Base-by-base conservation (phyloP, 1,284 basidiomycete species). In the Microbotryum scabiosae region DNA sequence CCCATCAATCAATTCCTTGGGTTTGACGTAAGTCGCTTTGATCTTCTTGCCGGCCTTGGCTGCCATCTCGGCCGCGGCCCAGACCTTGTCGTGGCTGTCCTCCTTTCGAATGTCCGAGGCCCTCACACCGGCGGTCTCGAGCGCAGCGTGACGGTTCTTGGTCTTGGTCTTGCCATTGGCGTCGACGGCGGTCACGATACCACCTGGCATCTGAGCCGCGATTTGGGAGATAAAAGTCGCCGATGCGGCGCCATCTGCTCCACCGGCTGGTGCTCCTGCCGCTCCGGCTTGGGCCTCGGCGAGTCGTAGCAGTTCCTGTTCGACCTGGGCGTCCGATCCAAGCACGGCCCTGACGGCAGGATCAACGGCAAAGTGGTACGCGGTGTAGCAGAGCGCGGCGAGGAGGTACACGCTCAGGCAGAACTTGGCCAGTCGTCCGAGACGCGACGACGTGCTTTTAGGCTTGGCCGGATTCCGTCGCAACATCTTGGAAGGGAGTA, bases 311-410 rank as follows among this genome's bases (percentile, higher is more conserved):
- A 16, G 36, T 41, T 41, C 36, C 14, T 16, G 36, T 41, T 41
- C 36, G 36, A 41, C 36, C 36, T 41, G 5, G 2, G 36, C 36
- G 36, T 41, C 36, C 5, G 49, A 30, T 41, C 36, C 36, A 18
- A 41, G 36, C 16, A 41, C 36, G 2, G 36, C 36, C 14, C 36
- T 41, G 21, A 63, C 57, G 26, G 59, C 26, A 18, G 69, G 68
- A 2, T 53, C 23, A 50, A 70, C 16, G 46, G 67, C 44, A 57
- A 67, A 59, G 54, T 55, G 47, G 36, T 44, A 70, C 50, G 61
- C 64, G 21, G 69, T 70, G 64, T 68, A 69, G 53, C 60, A n/a
- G 54, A 70, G 55, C 9, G 69, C 66, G 14, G 60, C 51, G 30
- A 69, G 26, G 43, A 70, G 63, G 60, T 70, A 70, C 46, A 69